These are phyloP conservation scores for Russula vinacea DNA, from an alignment of 768 basidiomycete genomes.

Conservation along the genomic window DNA sequence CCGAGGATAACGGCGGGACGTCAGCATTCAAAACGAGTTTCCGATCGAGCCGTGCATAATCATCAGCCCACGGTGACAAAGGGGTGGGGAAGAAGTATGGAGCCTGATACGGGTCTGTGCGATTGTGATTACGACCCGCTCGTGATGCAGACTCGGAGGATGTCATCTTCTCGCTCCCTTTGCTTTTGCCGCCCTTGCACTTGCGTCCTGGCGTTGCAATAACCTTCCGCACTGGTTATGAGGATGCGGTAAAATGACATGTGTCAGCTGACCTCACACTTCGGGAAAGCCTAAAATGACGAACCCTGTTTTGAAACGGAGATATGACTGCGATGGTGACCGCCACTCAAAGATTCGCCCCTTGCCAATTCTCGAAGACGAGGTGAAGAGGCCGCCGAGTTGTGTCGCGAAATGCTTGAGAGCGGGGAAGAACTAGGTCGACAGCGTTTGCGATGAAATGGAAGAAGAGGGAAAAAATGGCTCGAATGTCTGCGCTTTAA, in stretches of 20 bases:
- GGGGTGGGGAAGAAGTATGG: constrained; percentile 58
- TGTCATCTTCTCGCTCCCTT: background rate
- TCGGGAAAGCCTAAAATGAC: too few species aligned
- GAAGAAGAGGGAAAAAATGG: too few species aligned
- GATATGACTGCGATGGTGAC: too few species aligned
- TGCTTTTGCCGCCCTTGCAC: background rate
- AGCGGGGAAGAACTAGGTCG: too few species aligned
- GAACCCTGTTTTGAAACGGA: too few species aligned
- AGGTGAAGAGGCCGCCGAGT: too few species aligned
- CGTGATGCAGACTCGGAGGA: background rate
- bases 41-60: constrained; percentile 33
- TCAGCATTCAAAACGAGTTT: background rate
- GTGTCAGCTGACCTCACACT: background rate
- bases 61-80: constrained; percentile 40
- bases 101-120: constrained; percentile 61
- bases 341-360: too few species aligned
- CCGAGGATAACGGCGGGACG: background rate
- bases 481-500: background rate
- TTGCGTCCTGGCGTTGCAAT: background rate
- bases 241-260: background rate
- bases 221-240: constrained; percentile 2
- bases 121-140: constrained; percentile 30
- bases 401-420: background rate
- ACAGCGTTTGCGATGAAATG: too few species aligned
- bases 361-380: too few species aligned